Percentiles rank a stretch among this genome's conserved stretches.
phyloP scores from a whole-genome alignment of 805 yeast genomes.

The Jamesozyma lodderae region DNA sequence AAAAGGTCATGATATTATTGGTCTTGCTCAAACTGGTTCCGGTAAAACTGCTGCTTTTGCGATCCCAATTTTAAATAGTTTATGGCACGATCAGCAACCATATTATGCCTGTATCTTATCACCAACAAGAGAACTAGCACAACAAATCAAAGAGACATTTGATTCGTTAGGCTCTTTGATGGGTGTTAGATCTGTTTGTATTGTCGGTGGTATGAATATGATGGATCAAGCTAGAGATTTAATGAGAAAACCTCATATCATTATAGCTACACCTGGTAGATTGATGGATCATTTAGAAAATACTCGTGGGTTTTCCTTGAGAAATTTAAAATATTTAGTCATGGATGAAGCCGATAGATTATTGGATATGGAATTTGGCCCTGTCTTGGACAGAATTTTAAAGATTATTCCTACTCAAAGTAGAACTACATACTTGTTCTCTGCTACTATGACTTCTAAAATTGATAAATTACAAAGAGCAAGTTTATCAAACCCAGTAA shows the following conservation, averaged over 20 bases:
- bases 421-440: slow-evolving; percentile 75
- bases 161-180: slow-evolving; percentile 85
- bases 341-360: slow-evolving; percentile 97
- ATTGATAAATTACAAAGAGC: slow-evolving; percentile 94
- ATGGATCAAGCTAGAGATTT: slow-evolving; percentile 94
- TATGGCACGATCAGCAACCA: slow-evolving; percentile 84
- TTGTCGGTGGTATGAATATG: slow-evolving; percentile 98
- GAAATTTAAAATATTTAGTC: slow-evolving; percentile 70
- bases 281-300: slow-evolving; percentile 88
- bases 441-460: slow-evolving; percentile 96
- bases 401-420: slow-evolving; percentile 73
- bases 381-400: slow-evolving; percentile 79
- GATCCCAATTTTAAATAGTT: slow-evolving; percentile 81
- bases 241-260: slow-evolving; percentile 86
- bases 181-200: slow-evolving; percentile 84
- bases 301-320: slow-evolving; percentile 80
- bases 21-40: slow-evolving; percentile 95
- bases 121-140: slow-evolving; percentile 79
- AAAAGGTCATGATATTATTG: slow-evolving; percentile 86
- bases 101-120: slow-evolving; percentile 83
- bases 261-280: slow-evolving; percentile 94
- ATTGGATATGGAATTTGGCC: slow-evolving; percentile 93
- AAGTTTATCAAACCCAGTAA: slow-evolving; percentile 77
- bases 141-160: slow-evolving; percentile 86
- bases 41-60: slow-evolving; percentile 99